These are phyloP conservation scores for Dictyostelium purpureum DNA, from an alignment of 78 protist species.

Conservation along the genomic window DNA sequence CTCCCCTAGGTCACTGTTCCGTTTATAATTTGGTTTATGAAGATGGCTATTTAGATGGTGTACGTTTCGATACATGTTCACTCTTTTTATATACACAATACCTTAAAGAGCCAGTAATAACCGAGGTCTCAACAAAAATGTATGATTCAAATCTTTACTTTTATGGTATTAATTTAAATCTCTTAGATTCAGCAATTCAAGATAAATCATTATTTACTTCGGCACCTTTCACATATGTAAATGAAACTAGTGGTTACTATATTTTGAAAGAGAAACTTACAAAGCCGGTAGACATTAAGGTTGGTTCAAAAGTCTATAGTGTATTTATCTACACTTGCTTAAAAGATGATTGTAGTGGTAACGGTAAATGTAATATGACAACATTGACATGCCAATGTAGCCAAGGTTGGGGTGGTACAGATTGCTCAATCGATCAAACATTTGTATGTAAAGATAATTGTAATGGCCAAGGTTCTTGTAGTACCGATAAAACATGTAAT, in stretches of 20 bases:
- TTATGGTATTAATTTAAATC: neutral
- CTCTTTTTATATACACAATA: neutral
- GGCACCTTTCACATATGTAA: neutral
- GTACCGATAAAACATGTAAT: neutral
- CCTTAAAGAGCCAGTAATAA: neutral
- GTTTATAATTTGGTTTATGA: neutral
- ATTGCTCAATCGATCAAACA: conserved; percentile 18
- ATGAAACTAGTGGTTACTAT: neutral
- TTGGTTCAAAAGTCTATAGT: neutral
- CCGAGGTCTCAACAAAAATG: neutral
- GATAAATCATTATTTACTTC: neutral
- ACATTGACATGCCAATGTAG: conserved; percentile 89
- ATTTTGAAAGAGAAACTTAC: neutral
- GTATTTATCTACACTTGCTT: neutral
- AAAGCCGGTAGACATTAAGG: neutral
- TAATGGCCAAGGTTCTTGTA: conserved; percentile 3
- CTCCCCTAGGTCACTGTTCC: neutral
- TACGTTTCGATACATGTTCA: neutral
- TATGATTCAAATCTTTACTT: neutral
- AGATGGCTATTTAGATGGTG: neutral
- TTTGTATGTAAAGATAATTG: conserved; percentile 27
- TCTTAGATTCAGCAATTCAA: neutral
- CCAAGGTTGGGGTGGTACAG: neutral
- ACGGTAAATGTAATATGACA: conserved; percentile 91
- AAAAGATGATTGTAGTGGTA: conserved; percentile 53